These are phyloP conservation scores for Picea engelmannii DNA, from an alignment of 83 land plant species.

Conservation along the genomic window DNA sequence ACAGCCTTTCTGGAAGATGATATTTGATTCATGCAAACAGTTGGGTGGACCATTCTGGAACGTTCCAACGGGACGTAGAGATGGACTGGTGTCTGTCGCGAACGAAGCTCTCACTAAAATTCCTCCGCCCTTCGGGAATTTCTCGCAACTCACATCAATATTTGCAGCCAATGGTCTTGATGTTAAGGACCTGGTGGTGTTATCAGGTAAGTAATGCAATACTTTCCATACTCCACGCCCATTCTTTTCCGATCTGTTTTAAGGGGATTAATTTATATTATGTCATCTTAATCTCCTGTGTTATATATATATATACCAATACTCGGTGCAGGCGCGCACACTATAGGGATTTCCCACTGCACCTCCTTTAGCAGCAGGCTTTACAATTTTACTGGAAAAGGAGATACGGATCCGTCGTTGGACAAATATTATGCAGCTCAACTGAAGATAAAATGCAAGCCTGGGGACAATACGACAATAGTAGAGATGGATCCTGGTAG, in stretches of 20 bases:
- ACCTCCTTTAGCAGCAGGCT: conserved; percentile 16
- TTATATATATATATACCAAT: too few relatives aligned
- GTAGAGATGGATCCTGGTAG: conserved; percentile 15
- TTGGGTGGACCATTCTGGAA: conserved; percentile 60
- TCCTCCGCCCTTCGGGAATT: conserved; percentile 42
- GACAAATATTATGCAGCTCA: conserved; percentile 20
- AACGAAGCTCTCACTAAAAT: conserved; percentile 33
- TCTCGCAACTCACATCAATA: conserved; percentile 23
- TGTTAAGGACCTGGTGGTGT: conserved; percentile 43
- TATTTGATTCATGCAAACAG: too few relatives aligned
- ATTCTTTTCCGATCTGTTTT: too few relatives aligned
- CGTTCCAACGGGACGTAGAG: conserved; percentile 61
- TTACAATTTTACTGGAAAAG: conserved; percentile 25
- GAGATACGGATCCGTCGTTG: conserved; percentile 24
- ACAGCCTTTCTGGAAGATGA: too few relatives aligned
- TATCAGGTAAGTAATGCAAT: conserved; percentile 39
- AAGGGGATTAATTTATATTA: too few relatives aligned
- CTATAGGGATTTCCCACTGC: conserved; percentile 30
- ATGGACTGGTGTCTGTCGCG: conserved; percentile 37
- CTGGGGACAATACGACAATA: background rate
- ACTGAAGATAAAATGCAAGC: conserved; percentile 20
- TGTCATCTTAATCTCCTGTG: too few relatives aligned
- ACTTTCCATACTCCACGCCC: too few relatives aligned
- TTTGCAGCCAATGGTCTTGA: conserved; percentile 43
- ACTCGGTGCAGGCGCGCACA: conserved; percentile 27